Evolutionary conservation across 371 early-diverging fungal genomes (phyloP), one percentile per base, ranked within the genome.

Genomic region (Apophysomyces trapeziformis): DNA sequence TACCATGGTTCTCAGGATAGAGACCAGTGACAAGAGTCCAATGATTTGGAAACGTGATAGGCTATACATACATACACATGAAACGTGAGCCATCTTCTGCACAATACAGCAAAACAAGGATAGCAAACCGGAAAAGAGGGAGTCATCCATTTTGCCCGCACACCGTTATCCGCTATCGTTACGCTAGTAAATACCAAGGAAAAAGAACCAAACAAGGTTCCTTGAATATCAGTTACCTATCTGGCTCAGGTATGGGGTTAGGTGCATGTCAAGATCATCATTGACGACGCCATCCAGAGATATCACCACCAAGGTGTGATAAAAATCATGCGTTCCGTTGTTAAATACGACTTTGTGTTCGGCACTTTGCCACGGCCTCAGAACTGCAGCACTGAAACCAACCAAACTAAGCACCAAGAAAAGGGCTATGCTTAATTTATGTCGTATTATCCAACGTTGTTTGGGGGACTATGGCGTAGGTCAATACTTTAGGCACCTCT

Each of bases 1-100:
- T 93, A 5, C 98, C 99, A 67, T 98, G 98, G 2, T 87, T 74
- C 60, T 94, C 92, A 0, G 98, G 97, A 65, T 91, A 94, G 56
- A 97, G 76, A 2, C 99, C 99, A 11, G 99, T 97, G 9, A 87
- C 93, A 38, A 98, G 74, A 2, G 95, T 84, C 79, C 94, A 97
- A 71, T 98, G 98, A 80, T 97, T 98, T 8, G 98, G 95, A 70
- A 97, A 98, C 0, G 98, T 98, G 58, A 93, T 81, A 37, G 85
- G 79, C 87, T 87, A 68, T 43, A 46, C 5, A 6, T 14, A 47
- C 37, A 41, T 38, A 13, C 16, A 57, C 26, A 50, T 57, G 12
- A 7, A 38, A 57, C 37, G 6, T 47, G 18, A 12, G 38, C 16
- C 2, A 41, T 58, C 45, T 12, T 38, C 32, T 26, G 6, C 13